Conservation (phyloP, 2,329 filamentous ascomycete species). For the Alternaria arborescens region DNA sequence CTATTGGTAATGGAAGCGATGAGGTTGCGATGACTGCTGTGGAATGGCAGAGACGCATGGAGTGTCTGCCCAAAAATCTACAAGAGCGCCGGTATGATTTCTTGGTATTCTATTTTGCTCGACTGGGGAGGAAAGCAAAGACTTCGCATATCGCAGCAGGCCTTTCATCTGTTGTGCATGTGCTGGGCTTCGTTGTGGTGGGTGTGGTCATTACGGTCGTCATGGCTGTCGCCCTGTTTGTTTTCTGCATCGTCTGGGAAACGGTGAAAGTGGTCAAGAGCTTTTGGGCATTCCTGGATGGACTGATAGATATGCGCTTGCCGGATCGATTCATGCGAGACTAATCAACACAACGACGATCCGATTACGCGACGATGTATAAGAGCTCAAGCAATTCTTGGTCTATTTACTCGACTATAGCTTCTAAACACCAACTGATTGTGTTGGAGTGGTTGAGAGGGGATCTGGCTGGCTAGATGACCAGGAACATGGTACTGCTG, state of each 20-base stretch:
- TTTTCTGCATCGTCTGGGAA: neutral
- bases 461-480: constrained; percentile 2
- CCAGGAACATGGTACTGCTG: constrained; percentile 1
- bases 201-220: neutral
- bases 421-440: neutral
- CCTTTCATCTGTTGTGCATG: constrained; percentile 3
- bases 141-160: neutral
- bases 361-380: neutral
- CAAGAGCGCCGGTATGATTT: constrained; percentile 1
- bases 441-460: neutral
- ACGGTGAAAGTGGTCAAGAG: neutral
- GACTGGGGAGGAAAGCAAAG: neutral
- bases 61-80: neutral
- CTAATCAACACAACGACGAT: neutral
- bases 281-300: neutral
- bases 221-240: neutral
- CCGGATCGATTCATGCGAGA: neutral
- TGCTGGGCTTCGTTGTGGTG: constrained; percentile 2
- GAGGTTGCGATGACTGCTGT: neutral
- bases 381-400: neutral
- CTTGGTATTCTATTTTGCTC: constrained; percentile 11
- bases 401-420: neutral
- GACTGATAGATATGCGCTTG: neutral
- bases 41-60: neutral
- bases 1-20: neutral